A percentile compares a stretch with the other conserved stretches of the same genome.
Conservation (phyloP, 805 yeast species). For the Cyberlindnera subsufficiens region DNA sequence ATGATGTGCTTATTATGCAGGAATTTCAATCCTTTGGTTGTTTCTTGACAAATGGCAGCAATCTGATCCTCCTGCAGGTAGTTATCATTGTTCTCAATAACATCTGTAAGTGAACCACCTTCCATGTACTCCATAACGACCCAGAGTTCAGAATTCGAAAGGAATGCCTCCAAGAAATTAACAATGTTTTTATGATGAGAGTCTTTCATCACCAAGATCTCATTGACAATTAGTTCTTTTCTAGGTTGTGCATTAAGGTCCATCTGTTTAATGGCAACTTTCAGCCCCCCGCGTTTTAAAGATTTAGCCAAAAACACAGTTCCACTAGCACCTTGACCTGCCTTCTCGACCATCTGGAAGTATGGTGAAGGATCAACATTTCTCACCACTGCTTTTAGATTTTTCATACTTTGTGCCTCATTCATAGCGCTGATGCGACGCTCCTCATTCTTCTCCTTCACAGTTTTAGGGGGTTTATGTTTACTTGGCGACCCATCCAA, state of each 20-base stretch:
- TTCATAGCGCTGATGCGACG: conserved; percentile 58
- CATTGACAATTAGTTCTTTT: conserved; percentile 92
- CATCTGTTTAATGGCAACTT: conserved; percentile 96
- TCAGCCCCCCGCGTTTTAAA: conserved; percentile 45
- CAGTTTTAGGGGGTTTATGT: conserved; percentile 21
- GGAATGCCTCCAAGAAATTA: conserved; percentile 85
- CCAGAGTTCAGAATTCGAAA: conserved; percentile 76
- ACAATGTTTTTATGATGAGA: conserved; percentile 93
- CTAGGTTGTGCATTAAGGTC: conserved; percentile 86
- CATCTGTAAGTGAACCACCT: conserved; percentile 95
- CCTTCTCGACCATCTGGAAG: conserved; percentile 72
- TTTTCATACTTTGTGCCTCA: conserved; percentile 83
- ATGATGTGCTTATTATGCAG: conserved; percentile 89
- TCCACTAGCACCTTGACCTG: conserved; percentile 98
- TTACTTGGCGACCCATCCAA: conserved; percentile 20
- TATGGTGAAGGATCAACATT: conserved; percentile 80
- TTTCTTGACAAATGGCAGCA: conserved; percentile 85
- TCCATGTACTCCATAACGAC: conserved; percentile 99
- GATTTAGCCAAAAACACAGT: conserved; percentile 85
- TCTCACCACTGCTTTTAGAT: conserved; percentile 75
- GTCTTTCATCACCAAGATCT: conserved; percentile 94
- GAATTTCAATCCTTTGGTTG: conserved; percentile 85
- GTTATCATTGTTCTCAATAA: conserved; percentile 80
- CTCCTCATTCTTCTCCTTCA: conserved; percentile 36
- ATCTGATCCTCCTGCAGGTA: conserved; percentile 78